Conservation (phyloP, 225 moss, liverwort and hornwort genomes). For the Neckera pumila region DNA sequence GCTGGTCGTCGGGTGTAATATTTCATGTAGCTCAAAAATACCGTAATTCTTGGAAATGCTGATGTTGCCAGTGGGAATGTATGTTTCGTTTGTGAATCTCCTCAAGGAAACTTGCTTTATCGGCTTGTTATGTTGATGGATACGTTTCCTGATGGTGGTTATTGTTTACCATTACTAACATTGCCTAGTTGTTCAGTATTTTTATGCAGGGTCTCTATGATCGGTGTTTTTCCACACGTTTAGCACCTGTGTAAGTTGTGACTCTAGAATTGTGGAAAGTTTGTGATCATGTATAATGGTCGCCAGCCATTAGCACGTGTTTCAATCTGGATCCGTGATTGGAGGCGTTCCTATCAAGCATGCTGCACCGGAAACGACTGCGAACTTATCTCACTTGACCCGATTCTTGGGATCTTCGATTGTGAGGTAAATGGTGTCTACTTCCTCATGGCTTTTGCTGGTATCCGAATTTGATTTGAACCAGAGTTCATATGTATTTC, state of each 20-base stretch:
- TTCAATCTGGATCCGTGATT: not conserved
- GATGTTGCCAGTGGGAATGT: not conserved
- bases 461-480: not conserved
- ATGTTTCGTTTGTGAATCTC: not conserved
- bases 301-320: not conserved
- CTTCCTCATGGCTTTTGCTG: not conserved
- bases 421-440: not conserved
- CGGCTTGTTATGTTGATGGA: not conserved
- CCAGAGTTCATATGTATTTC: not conserved
- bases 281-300: not conserved
- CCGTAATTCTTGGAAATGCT: not conserved
- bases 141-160: not conserved
- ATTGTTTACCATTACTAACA: not conserved
- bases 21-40: not conserved
- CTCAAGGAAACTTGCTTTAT: not conserved
- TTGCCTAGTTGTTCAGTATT: not conserved
- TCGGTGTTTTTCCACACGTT: not conserved
- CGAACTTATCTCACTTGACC: not conserved
- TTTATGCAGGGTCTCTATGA: not conserved
- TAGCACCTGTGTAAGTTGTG: not conserved
- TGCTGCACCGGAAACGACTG: not conserved
- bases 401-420: not conserved
- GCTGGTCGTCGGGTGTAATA: not conserved
- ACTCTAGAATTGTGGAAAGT: not conserved
- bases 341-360: not conserved